Conservation (phyloP, 2,329 filamentous ascomycete species). For the Sarocladium brachiariae region DNA sequence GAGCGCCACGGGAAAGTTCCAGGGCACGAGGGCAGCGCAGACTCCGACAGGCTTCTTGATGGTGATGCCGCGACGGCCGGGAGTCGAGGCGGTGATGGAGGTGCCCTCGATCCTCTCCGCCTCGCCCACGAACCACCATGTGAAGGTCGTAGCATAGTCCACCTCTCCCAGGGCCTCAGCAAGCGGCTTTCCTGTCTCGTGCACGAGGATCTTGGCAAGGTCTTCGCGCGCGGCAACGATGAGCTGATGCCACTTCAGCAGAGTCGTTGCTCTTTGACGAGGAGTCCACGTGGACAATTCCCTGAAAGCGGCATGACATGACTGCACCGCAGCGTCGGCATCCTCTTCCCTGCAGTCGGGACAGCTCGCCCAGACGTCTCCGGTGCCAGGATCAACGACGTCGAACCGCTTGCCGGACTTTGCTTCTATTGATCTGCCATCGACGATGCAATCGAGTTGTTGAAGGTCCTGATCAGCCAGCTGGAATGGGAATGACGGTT, state of each 20-base stretch:
- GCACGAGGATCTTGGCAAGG: conserved; percentile 30
- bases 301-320: conserved; percentile 29
- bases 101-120: conserved; percentile 48
- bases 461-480: conserved; percentile 41
- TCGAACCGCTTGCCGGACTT: conserved; percentile 41
- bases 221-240: conserved; percentile 30
- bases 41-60: conserved; percentile 48
- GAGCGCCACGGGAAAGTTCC: conserved; percentile 57
- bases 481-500: conserved; percentile 27
- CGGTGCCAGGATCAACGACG: conserved; percentile 46
- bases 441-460: conserved; percentile 41
- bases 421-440: conserved; percentile 39
- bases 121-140: conserved; percentile 50
- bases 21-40: conserved; percentile 27
- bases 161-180: conserved; percentile 47
- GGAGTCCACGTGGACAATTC: conserved; percentile 30
- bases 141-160: conserved; percentile 46
- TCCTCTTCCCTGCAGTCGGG: conserved; percentile 37
- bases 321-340: conserved; percentile 29
- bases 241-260: conserved; percentile 30
- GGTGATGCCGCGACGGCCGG: conserved; percentile 59
- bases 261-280: conserved; percentile 25
- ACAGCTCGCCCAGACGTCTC: conserved; percentile 42
- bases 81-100: conserved; percentile 50
- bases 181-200: conserved; percentile 52